Evolutionary conservation across 148 eudicot genomes (phyloP).

Genomic region (Cornus kousa): DNA sequence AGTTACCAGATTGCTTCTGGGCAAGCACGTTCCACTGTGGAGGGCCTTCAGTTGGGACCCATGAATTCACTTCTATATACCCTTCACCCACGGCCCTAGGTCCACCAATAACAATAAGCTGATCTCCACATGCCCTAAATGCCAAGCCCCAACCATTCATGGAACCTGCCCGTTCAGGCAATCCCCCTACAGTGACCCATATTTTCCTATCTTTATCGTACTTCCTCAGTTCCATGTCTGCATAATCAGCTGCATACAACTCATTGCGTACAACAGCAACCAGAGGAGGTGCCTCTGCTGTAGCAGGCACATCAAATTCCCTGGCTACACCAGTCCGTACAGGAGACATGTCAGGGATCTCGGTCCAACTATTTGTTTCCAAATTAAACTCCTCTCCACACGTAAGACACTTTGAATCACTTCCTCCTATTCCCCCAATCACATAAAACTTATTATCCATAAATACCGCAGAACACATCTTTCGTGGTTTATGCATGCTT

Average conservation of each 20-base stretch:
- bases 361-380: conserved; percentile 55
- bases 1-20: conserved; percentile 61
- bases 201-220: conserved; percentile 44
- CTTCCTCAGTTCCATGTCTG: conserved; percentile 64
- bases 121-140: conserved; percentile 81
- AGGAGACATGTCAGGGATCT: conserved; percentile 76
- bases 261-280: conserved; percentile 83
- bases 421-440: conserved; percentile 76
- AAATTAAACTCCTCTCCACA: conserved; percentile 86
- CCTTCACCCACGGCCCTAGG: conserved; percentile 56
- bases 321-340: conserved; percentile 34
- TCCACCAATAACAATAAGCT: conserved; percentile 75
- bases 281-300: conserved; percentile 85
- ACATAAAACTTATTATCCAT: conserved; percentile 93
- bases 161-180: conserved; percentile 78
- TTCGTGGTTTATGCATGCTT: conserved; percentile 61
- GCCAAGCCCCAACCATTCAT: conserved; percentile 97
- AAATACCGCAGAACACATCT: conserved; percentile 81
- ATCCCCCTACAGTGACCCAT: conserved; percentile 63
- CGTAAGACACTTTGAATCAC: conserved; percentile 41
- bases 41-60: conserved; percentile 72
- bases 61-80: conserved; percentile 67
- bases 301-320: conserved; percentile 40
- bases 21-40: conserved; percentile 70
- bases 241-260: conserved; percentile 80